Evolutionary conservation across 1,139 yeast genomes (phyloP).

Genomic region (Yarrowia galli): DNA sequence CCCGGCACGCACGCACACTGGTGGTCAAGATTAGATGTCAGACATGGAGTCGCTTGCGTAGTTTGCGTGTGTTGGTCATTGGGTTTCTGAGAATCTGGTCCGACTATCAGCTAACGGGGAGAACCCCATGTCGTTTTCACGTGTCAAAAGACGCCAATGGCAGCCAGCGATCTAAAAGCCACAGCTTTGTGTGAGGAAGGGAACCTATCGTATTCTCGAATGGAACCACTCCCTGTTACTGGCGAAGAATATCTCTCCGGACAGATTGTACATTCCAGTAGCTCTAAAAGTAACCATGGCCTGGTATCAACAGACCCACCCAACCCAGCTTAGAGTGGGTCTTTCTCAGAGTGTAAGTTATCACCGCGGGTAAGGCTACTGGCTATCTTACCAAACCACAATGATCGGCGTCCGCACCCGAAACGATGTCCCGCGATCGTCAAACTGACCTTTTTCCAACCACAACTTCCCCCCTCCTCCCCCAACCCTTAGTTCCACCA

Average conservation of each 20-base stretch:
- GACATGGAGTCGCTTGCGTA: background rate
- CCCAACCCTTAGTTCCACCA: constrained; percentile 7
- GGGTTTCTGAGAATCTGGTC: background rate
- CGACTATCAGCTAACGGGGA: background rate
- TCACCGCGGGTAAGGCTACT: background rate
- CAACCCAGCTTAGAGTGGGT: background rate
- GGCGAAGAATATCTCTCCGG: too few relatives aligned
- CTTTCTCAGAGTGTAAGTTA: background rate
- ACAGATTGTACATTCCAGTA: background rate
- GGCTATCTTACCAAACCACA: background rate
- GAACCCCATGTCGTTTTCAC: background rate
- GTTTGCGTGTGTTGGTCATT: background rate
- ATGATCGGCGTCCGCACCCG: background rate
- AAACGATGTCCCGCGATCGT: background rate
- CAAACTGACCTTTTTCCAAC: background rate
- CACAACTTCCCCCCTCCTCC: background rate
- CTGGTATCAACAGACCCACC: background rate
- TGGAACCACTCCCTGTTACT: background rate
- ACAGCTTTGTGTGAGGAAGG: background rate
- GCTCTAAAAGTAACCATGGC: background rate
- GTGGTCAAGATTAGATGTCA: background rate
- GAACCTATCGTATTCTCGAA: too few relatives aligned
- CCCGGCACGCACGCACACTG: background rate
- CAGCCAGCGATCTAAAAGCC: background rate
- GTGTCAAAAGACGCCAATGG: background rate